Percentiles rank a stretch among this genome's conserved stretches.
These are phyloP conservation scores for Globisporangium abappressorium DNA, from an alignment of 352 stramenopile species.

Conservation along the genomic window DNA sequence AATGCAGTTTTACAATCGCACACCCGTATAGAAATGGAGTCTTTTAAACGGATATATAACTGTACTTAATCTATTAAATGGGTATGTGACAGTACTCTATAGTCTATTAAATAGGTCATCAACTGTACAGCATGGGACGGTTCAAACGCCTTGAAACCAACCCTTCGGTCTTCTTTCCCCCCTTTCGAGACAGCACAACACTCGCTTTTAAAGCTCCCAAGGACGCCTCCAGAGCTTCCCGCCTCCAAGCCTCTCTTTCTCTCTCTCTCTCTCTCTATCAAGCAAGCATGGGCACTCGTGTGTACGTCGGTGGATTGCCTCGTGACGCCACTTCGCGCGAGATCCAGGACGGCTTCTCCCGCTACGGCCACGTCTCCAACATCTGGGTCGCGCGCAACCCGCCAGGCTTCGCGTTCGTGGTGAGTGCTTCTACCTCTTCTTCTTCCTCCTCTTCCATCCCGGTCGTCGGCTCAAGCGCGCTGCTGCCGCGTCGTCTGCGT, in stretches of 20 bases:
- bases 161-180: not conserved
- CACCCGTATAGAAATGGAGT: not conserved
- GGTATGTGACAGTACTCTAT: not conserved
- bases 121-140: not conserved
- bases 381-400: conserved; percentile 87
- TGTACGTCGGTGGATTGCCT: conserved; percentile 81
- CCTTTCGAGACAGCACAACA: not conserved
- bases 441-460: not conserved
- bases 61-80: not conserved
- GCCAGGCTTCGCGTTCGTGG: conserved; percentile 87
- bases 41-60: not conserved
- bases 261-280: not conserved
- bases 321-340: conserved; percentile 78
- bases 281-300: conserved; percentile 68
- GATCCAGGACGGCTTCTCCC: conserved; percentile 79
- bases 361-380: conserved; percentile 84
- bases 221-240: conserved; percentile 13
- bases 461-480: conserved; percentile 9
- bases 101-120: too few species aligned
- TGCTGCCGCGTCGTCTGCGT: not conserved
- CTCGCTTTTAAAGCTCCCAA: conserved; percentile 15
- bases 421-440: conserved; percentile 45
- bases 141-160: not conserved
- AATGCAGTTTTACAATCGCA: not conserved
- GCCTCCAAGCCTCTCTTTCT: conserved; percentile 8